Evolutionary conservation across 208 protist genomes (phyloP).

Genomic region (Trypanosoma mega): DNA sequence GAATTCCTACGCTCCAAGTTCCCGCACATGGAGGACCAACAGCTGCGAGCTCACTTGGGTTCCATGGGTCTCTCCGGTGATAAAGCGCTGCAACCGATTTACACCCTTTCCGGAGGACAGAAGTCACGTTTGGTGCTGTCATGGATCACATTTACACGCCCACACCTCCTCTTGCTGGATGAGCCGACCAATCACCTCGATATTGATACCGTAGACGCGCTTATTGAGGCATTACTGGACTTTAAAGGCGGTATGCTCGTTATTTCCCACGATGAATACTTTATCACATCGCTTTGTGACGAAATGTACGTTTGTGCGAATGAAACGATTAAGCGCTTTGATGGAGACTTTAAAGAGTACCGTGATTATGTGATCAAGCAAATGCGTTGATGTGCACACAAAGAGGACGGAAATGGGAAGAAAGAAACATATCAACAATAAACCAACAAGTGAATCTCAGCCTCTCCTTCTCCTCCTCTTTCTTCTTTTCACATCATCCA

Average conservation of each 20-base stretch:
- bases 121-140: constrained; percentile 94
- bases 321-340: constrained; percentile 69
- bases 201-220: constrained; percentile 93
- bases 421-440: too few relatives aligned
- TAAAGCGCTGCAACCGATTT: constrained; percentile 86
- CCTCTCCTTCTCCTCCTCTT: too few relatives aligned
- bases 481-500: too few relatives aligned
- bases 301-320: constrained; percentile 90
- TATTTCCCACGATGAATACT: constrained; percentile 94
- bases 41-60: constrained; percentile 91
- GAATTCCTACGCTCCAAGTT: constrained; percentile 87
- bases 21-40: constrained; percentile 79
- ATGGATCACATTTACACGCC: constrained; percentile 90
- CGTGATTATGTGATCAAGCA: constrained; percentile 74
- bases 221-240: constrained; percentile 89
- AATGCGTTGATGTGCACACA: constrained; percentile 57
- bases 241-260: constrained; percentile 92
- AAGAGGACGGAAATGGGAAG: too few relatives aligned
- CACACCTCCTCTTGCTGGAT: constrained; percentile 96
- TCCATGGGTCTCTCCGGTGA: constrained; percentile 90
- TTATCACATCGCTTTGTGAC: constrained; percentile 91
- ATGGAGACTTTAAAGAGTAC: constrained; percentile 90
- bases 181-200: constrained; percentile 97
- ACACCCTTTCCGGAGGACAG: constrained; percentile 94
- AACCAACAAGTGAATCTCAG: too few relatives aligned